Evolutionary conservation across 2,329 filamentous ascomycete genomes (phyloP).

Genomic region (Aspergillus caelatus): DNA sequence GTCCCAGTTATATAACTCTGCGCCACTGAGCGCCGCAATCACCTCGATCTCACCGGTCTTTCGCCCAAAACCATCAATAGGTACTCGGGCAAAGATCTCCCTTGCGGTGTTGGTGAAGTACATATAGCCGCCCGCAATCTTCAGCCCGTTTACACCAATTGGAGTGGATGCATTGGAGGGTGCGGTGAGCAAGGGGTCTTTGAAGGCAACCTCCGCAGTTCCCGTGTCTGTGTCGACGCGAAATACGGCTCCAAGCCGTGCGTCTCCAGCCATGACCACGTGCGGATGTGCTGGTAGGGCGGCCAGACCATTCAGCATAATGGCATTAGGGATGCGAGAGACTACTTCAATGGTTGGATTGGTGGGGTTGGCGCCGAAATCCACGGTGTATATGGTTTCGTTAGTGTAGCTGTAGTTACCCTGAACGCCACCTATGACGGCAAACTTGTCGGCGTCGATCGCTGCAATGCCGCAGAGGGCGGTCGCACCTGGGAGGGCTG

Average conservation of each 20-base stretch:
- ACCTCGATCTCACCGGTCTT: slow-evolving; percentile 8
- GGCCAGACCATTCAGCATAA: slow-evolving; percentile 24
- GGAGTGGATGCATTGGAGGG: slow-evolving; percentile 7
- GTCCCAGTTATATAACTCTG: slow-evolving; percentile 13
- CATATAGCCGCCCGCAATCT: slow-evolving; percentile 12
- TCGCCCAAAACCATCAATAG: slow-evolving; percentile 7
- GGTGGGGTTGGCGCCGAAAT: slow-evolving; percentile 8
- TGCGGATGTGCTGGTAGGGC: slow-evolving; percentile 14
- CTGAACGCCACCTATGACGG: slow-evolving; percentile 20
- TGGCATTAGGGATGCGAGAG: slow-evolving; percentile 15
- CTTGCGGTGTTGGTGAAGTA: slow-evolving; percentile 20
- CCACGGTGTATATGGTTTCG: slow-evolving; percentile 21
- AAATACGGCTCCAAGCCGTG: slow-evolving; percentile 19
- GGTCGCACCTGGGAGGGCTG: slow-evolving; percentile 17
- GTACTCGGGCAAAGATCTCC: slow-evolving; percentile 12
- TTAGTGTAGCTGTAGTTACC: slow-evolving; percentile 19
- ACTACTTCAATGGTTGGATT: slow-evolving; percentile 4
- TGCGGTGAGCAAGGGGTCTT: slow-evolving; percentile 5
- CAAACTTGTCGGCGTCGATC: slow-evolving; percentile 20
- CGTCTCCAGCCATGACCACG: slow-evolving; percentile 22
- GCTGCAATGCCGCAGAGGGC: slow-evolving; percentile 24
- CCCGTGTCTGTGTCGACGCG: slow-evolving; percentile 19
- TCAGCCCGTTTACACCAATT: slow-evolving; percentile 25
- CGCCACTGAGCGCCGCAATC: slow-evolving; percentile 6
- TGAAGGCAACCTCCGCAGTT: slow-evolving; percentile 10